Conservation (phyloP, 441 rosid species). For the Mallotus japonicus region DNA sequence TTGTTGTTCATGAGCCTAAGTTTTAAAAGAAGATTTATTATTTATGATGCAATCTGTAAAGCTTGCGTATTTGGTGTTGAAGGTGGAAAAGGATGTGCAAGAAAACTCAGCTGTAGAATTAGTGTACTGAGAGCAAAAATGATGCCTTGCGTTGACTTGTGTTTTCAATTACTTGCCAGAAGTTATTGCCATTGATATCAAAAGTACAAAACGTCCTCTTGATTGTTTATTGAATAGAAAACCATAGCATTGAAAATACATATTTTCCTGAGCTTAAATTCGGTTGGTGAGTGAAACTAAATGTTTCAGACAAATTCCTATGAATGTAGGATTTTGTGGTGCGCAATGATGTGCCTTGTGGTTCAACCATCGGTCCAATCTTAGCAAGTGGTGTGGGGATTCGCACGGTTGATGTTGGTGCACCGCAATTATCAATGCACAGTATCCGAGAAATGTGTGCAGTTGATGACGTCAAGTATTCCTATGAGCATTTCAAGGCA, state of each 20-base stretch:
- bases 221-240: background rate
- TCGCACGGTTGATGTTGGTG: constrained; percentile 94
- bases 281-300: constrained; percentile 2
- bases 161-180: background rate
- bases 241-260: background rate
- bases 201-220: no score
- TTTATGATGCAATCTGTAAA: no score
- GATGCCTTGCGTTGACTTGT: background rate
- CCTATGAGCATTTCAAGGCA: constrained; percentile 91
- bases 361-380: constrained; percentile 97
- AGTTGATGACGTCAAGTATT: constrained; percentile 73
- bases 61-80: no score
- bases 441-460: constrained; percentile 98
- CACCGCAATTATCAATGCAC: constrained; percentile 96
- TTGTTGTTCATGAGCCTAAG: background rate
- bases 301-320: background rate
- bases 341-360: constrained; percentile 91
- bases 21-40: no score
- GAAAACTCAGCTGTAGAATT: no score
- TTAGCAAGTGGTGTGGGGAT: constrained; percentile 92
- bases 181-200: background rate
- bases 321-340: constrained; percentile 85
- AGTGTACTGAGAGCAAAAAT: no score
- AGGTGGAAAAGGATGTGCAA: no score
- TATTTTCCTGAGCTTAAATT: no score